Conservation (phyloP, 2,329 filamentous ascomycete genomes). For the Penicillium aurantiogriseum region DNA sequence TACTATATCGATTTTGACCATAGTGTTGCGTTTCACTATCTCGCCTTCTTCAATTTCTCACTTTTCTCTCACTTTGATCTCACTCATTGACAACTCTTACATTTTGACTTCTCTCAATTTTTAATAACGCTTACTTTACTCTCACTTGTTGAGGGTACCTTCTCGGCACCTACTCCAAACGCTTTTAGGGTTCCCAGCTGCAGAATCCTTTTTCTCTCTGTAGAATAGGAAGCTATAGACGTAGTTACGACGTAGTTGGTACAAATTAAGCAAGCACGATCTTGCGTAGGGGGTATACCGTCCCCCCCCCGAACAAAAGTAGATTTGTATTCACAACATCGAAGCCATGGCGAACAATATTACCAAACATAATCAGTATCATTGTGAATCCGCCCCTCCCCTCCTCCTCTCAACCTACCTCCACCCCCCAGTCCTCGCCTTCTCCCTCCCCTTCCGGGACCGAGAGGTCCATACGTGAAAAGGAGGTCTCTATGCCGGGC, state of each 20-base stretch:
- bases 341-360: background rate
- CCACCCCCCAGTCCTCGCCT: background rate
- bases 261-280: background rate
- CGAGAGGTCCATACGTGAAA: background rate
- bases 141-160: too few relatives aligned
- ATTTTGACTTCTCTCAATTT: too few relatives aligned
- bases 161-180: background rate
- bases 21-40: too few relatives aligned
- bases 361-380: background rate
- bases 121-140: too few relatives aligned
- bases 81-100: too few relatives aligned
- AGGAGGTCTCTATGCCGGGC: background rate
- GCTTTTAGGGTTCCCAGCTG: background rate
- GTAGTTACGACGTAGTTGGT: background rate
- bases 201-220: background rate
- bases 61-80: too few relatives aligned
- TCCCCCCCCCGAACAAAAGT: too few relatives aligned
- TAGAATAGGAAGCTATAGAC: background rate
- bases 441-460: background rate
- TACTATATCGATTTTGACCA: too few relatives aligned
- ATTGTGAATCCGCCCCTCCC: background rate
- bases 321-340: background rate
- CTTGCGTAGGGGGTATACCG: background rate
- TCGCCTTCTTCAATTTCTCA: too few relatives aligned
- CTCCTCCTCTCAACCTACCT: background rate